phyloP scores from a whole-genome alignment of 1,284 basidiomycete species.

The Rhodofomes roseus region DNA sequence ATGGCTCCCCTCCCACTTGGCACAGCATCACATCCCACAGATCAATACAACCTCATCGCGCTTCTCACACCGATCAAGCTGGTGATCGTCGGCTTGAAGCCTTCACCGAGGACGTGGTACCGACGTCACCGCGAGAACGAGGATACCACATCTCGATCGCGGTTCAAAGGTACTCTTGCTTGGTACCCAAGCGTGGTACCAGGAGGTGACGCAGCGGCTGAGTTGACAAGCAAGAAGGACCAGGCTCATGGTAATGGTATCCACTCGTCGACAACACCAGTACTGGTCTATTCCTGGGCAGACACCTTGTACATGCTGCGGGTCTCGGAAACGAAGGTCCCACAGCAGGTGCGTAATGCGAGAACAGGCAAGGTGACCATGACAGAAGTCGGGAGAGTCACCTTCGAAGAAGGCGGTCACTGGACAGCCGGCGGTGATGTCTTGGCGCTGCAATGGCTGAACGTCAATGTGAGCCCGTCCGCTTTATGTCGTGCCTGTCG shows the following conservation, averaged over 20 bases:
- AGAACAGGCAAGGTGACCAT: constrained; percentile 58
- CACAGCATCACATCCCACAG: constrained; percentile 70
- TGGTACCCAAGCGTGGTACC: constrained; percentile 70
- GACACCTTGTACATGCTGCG: constrained; percentile 59
- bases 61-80: constrained; percentile 89
- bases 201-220: constrained; percentile 11
- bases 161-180: constrained; percentile 59
- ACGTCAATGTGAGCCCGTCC: constrained; percentile 62
- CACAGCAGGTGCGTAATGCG: constrained; percentile 45
- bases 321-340: constrained; percentile 58
- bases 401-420: constrained; percentile 51
- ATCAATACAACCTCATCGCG: constrained; percentile 83
- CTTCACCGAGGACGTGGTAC: constrained; percentile 91
- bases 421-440: constrained; percentile 58
- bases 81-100: constrained; percentile 91
- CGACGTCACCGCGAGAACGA: constrained; percentile 67
- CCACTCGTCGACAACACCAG: constrained; percentile 38
- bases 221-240: constrained; percentile 28
- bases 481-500: constrained; percentile 7
- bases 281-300: constrained; percentile 85
- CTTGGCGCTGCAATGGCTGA: constrained; percentile 72
- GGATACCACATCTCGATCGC: constrained; percentile 37
- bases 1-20: constrained; percentile 86
- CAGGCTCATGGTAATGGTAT: constrained; percentile 21
- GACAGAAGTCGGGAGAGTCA: constrained; percentile 60